Percentiles rank a stretch among this genome's conserved stretches.
These are phyloP conservation scores for Madurella fahalii DNA, from an alignment of 2,329 filamentous ascomycete genomes.

Conservation along the genomic window DNA sequence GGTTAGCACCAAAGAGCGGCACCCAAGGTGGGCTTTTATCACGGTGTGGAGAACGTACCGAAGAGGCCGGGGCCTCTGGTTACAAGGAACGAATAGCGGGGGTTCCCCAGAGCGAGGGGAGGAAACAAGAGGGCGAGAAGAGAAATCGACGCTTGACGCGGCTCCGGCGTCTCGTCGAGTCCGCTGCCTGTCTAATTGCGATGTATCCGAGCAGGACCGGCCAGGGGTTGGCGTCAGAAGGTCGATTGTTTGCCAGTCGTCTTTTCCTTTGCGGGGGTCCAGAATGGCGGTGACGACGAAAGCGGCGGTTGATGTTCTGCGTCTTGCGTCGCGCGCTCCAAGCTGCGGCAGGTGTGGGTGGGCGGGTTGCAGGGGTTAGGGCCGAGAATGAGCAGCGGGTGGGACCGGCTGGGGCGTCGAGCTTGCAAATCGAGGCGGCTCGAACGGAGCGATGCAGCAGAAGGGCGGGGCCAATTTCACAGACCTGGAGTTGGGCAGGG, in stretches of 20 bases:
- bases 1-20: conserved; percentile 15
- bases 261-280: conserved; percentile 6
- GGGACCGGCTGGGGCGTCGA: not conserved
- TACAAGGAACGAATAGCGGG: not conserved
- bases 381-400: not conserved
- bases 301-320: conserved; percentile 3
- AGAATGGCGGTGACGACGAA: conserved; percentile 24
- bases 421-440: conserved; percentile 9
- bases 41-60: conserved; percentile 17
- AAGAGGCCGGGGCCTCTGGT: conserved; percentile 10
- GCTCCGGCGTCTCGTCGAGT: conserved; percentile 2
- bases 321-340: conserved; percentile 4
- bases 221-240: no score
- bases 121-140: conserved; percentile 1
- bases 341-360: conserved; percentile 5
- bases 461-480: not conserved
- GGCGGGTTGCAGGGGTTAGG: not conserved
- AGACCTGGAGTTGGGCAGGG: not conserved
- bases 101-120: not conserved
- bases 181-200: not conserved
- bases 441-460: conserved; percentile 1
- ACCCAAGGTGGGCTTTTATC: conserved; percentile 12
- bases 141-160: conserved; percentile 8
- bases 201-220: not conserved
- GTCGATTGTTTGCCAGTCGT: conserved; percentile 1